Base-by-base conservation (phyloP, 208 protist species). In the Trichomonas gallinae region DNA sequence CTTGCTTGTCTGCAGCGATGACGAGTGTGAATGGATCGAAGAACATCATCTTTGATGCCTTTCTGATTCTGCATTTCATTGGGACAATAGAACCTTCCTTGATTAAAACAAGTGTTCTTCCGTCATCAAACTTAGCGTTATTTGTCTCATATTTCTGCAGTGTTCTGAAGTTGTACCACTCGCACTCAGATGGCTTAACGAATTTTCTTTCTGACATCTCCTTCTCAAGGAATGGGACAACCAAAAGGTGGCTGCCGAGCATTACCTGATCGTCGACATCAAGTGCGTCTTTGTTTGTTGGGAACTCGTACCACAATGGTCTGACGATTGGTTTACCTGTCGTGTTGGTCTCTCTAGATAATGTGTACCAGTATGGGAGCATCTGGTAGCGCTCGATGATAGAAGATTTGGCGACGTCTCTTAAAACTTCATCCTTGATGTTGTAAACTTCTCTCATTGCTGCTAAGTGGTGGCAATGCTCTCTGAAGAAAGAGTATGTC, bases 401-500 rank as follows among this genome's bases (percentile, higher is more conserved):
- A 23, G 98, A 96, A 6, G 89, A 26, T 15, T 97, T 93, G 23
- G 98, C 97, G n/a, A 91, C 9, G 0, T 36, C 3, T 23, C 58
- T 97, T 85, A 96, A 96, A 40, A 89, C 96, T 42, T 98, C 98
- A 38, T 98, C 98, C 45, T 93, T 93, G 97, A 99, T 99, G n/a
- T 98, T 98, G 98, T 98, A 99, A 48, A 99, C 99, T 98, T 99
- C 99, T 96, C 99, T 98, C 42, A 99, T 98, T 97, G 98, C 98
- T 23, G 99, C 99, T 51, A 99, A 98, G 49, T 99, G 97, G 97
- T 99, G 98, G 23, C 98, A 98, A 97, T 99, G 99, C 26, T 97
- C 98, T 63, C 99, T 98, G 97, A 99, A 99, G 98, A 99, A 99
- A 34, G 99, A 99, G 97, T 99, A 98, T 96, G 98, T 99, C 48